A percentile compares a stretch with the other conserved stretches of the same genome.
These are phyloP conservation scores for Piper betle DNA, from an alignment of 164 flowering plant genomes.

Conservation along the genomic window DNA sequence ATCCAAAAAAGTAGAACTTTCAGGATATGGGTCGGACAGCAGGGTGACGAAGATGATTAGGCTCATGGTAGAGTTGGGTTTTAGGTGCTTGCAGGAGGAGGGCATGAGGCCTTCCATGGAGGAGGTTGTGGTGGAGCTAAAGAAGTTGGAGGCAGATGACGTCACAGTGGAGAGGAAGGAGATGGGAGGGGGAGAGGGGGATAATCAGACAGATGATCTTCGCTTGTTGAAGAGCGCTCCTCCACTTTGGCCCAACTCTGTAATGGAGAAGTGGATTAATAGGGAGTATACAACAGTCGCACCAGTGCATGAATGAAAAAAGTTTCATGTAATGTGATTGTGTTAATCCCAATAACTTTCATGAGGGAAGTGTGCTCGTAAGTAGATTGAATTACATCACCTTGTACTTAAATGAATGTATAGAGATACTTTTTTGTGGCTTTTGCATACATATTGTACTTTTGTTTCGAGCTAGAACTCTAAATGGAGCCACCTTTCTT, in stretches of 20 bases:
- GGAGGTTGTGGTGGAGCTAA: slow-evolving; percentile 28
- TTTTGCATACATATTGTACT: no score
- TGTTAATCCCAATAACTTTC: no score
- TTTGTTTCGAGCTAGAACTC: no score
- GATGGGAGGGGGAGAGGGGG: neutral
- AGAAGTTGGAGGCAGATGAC: slow-evolving; percentile 13
- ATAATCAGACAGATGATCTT: neutral
- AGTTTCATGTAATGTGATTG: neutral
- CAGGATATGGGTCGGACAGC: slow-evolving; percentile 35
- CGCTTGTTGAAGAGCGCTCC: slow-evolving; percentile 21
- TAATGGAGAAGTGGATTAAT: slow-evolving; percentile 15
- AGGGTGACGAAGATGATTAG: slow-evolving; percentile 22
- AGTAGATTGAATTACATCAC: no score
- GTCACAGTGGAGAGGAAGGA: slow-evolving; percentile 9
- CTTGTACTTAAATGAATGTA: no score
- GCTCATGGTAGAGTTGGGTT: slow-evolving; percentile 59
- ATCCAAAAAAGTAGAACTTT: no score
- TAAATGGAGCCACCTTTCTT: no score
- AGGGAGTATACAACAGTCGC: slow-evolving; percentile 24
- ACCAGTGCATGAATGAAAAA: slow-evolving; percentile 11
- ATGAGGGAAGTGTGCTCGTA: no score
- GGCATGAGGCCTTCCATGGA: slow-evolving; percentile 57
- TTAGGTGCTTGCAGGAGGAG: slow-evolving; percentile 45
- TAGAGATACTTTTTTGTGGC: no score
- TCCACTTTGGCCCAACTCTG: slow-evolving; percentile 32